These are phyloP conservation scores for Russula sp. DNA, from an alignment of 768 basidiomycete genomes.

Conservation along the genomic window DNA sequence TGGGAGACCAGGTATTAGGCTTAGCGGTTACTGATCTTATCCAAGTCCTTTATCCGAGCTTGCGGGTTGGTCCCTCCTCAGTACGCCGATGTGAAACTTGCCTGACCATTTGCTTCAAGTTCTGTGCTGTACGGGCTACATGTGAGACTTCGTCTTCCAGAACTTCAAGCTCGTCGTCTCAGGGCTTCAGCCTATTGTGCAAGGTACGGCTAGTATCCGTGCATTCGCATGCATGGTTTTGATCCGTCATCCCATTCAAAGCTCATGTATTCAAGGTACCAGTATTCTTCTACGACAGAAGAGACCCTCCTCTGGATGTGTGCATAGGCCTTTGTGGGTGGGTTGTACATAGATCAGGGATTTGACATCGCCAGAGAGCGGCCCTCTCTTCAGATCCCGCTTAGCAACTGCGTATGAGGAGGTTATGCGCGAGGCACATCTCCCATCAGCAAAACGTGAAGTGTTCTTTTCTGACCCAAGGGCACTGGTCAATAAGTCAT, in stretches of 20 bases:
- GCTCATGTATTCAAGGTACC: slow-evolving; percentile 18
- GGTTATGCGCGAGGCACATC: too few relatives aligned
- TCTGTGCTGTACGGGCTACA: slow-evolving; percentile 4
- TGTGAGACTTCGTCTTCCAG: background rate
- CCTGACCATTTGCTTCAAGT: background rate
- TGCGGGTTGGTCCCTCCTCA: background rate
- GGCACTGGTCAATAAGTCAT: too few relatives aligned
- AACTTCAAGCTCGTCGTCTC: background rate
- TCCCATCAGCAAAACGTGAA: too few relatives aligned
- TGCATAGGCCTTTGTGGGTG: slow-evolving; percentile 15
- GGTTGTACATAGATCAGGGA: slow-evolving; percentile 14
- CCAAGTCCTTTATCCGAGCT: background rate
- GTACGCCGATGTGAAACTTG: background rate
- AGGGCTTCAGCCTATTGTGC: background rate
- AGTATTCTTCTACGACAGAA: background rate
- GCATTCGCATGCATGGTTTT: background rate
- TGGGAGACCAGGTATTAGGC: background rate
- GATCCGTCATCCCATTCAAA: background rate
- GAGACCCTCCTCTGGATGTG: background rate
- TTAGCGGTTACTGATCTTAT: background rate
- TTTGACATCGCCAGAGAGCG: background rate
- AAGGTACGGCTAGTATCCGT: background rate
- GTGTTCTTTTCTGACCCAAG: too few relatives aligned
- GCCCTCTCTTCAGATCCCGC: slow-evolving; percentile 1
- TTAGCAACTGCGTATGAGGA: slow-evolving; percentile 7